Evolutionary conservation across 2,329 filamentous ascomycete species (phyloP).

Genomic region (Alternaria longipes): DNA sequence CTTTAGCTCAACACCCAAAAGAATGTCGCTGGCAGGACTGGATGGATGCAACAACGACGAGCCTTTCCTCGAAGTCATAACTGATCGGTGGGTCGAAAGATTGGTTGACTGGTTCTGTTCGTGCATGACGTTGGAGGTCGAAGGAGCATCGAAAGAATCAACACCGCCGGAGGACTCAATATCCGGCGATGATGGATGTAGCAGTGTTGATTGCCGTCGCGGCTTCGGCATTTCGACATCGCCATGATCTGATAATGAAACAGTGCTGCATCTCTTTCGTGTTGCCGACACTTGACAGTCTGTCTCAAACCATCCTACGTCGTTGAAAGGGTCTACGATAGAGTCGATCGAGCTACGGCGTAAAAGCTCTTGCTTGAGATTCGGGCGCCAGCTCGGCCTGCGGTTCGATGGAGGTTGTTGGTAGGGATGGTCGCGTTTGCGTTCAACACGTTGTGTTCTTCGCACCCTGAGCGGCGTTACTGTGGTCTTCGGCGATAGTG

Average conservation of each 20-base stretch:
- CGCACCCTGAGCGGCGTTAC: constrained; percentile 7
- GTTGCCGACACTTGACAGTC: neutral
- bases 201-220: constrained; percentile 13
- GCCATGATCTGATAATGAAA: neutral
- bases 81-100: neutral
- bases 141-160: neutral
- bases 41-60: constrained; percentile 39
- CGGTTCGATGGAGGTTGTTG: constrained; percentile 22
- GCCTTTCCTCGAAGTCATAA: neutral
- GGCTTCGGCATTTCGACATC: neutral
- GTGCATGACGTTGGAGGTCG: neutral
- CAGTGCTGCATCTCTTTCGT: neutral
- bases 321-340: constrained; percentile 19
- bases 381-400: constrained; percentile 36
- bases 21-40: constrained; percentile 9
- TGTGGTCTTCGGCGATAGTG: constrained; percentile 29
- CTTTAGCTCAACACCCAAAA: neutral
- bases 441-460: constrained; percentile 10
- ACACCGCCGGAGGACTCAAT: neutral
- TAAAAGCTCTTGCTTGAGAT: constrained; percentile 33
- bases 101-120: neutral
- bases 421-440: constrained; percentile 20
- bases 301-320: constrained; percentile 2
- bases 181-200: constrained; percentile 17
- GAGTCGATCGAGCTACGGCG: constrained; percentile 20